Percentiles rank a stretch among this genome's conserved stretches.
These are phyloP conservation scores for Diaporthe batatas DNA, from an alignment of 2,329 filamentous ascomycete species.

Conservation along the genomic window DNA sequence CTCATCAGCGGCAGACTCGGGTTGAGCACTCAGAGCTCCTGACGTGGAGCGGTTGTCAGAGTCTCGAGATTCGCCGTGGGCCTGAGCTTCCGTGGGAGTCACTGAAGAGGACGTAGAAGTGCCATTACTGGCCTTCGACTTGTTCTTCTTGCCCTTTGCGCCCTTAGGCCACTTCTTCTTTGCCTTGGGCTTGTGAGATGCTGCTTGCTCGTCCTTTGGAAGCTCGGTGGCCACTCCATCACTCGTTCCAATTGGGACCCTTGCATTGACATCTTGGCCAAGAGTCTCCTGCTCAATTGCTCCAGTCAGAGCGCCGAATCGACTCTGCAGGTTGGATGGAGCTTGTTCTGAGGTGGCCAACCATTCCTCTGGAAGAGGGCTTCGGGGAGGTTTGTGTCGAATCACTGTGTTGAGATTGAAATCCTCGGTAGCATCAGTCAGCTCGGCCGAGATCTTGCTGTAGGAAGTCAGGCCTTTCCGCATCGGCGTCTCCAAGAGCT, in stretches of 20 bases:
- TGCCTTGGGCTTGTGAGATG: background rate
- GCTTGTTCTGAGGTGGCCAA: background rate
- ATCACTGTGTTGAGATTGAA: conserved; percentile 37
- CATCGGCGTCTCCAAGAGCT: background rate
- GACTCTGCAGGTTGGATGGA: conserved; percentile 16
- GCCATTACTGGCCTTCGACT: conserved; percentile 16
- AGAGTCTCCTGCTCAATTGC: conserved; percentile 8
- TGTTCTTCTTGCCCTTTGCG: conserved; percentile 17
- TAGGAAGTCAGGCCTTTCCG: conserved; percentile 8
- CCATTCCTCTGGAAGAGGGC: conserved; percentile 26
- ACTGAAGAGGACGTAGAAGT: conserved; percentile 9
- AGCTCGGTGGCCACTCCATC: background rate
- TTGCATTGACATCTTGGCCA: background rate
- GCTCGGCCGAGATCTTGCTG: conserved; percentile 27
- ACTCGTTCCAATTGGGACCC: background rate
- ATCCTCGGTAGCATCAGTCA: conserved; percentile 22
- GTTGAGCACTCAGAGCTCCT: background rate
- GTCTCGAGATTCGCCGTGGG: conserved; percentile 9
- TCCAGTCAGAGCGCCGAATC: conserved; percentile 18
- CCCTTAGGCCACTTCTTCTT: background rate
- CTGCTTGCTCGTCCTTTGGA: background rate
- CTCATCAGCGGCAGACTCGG: conserved; percentile 6
- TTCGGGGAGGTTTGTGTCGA: conserved; percentile 32
- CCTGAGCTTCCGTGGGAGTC: conserved; percentile 6
- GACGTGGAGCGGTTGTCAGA: background rate